Evolutionary conservation across 179 eudicot species (phyloP), one percentile per base, ranked within the genome.

Genomic region (Sideroxylon spinosum): DNA sequence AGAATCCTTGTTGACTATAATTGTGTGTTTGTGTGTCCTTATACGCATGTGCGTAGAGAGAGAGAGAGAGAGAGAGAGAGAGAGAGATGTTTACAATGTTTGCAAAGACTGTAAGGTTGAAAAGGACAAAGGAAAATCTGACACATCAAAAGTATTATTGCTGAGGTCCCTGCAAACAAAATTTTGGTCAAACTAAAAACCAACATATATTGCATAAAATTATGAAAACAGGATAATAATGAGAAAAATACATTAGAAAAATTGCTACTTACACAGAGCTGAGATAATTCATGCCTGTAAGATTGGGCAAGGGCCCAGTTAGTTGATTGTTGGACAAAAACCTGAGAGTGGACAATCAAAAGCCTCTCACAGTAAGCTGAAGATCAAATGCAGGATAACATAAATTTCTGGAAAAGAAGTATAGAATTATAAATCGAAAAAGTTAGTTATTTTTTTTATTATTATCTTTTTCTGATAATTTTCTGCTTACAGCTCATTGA

Each of bases 261-360:
- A 37, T 37, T 37, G 14, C 17, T 46, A 82, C 97, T 86, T 88
- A 95, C 99, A 91, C 80, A 78, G 80, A 89, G 77, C 78, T 85
- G 82, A 95, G 89, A 69, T 26, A 29, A 44, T n/a, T 81, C 95
- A 95, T 88, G 90, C 94, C 94, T 49, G 93, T 83, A 77, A 95
- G 91, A 82, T 90, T 82, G 26, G 99, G 99, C 62, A 95, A 37
- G 46, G 86, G 68, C 56, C 98, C 95, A n/a, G 79, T 87, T 85
- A 95, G 83, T 76, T 70, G 75, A 78, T 95, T 95, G 85, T 90
- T 90, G 49, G 98, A 89, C 83, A 95, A 73, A 79, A 60, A 82
- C 88, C 99, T 93, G 87, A 48, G 78, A 78, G 32, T 63, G 37
- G 53, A 76, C 16, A 14, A 57, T 32, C 71, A 76, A 67, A 62